Evolutionary conservation across 2,329 filamentous ascomycete genomes (phyloP), one percentile per base, ranked within the genome.

Genomic region (Penicillium sclerotiorum): DNA sequence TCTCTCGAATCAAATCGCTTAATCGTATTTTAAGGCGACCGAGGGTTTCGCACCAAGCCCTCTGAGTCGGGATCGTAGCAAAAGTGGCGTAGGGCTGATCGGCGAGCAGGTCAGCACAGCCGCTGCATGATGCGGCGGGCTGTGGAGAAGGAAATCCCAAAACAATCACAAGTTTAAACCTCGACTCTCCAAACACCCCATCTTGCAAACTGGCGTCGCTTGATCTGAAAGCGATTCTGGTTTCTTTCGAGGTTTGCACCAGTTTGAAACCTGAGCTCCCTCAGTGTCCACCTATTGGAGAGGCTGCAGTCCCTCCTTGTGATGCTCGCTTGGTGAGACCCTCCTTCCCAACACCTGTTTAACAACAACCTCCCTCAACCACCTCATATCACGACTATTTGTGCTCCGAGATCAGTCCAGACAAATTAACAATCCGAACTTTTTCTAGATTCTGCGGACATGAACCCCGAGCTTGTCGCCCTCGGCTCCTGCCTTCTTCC

Each of bases 111-210:
- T 47, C 55, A 62, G 57, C 55, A 58, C 61, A 62, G 64, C 58
- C 62, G 61, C 61, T 66, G 65, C 63, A 67, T 67, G 60, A 67
- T 69, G 62, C 57, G 59, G 61, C 59, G 61, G 60, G 56, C 56
- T 58, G 61, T 68, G 66, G 66, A 67, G 65, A 63, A 65, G 59
- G 59, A 68, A 68, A 68, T 58, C 66, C 66, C 64, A 66, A 68
- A 69, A 68, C 66, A 67, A 57, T 55, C 56, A 58, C 46, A 15
- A 35, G 46, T 50, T 52, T 21, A 42, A 45, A 41, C 45, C 49
- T 20, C 45, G 40, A 47, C 55, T 22, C 47, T 49, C 38, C 45
- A 39, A 49, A 33, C 47, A 21, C 46, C 35, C n/a, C 44, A 33
- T 33, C 23, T 20, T 41, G 25, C 39, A 44, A 12, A 21, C n/a